Conservation (phyloP, 352 stramenopile species). For the Blastocystis sp. region DNA sequence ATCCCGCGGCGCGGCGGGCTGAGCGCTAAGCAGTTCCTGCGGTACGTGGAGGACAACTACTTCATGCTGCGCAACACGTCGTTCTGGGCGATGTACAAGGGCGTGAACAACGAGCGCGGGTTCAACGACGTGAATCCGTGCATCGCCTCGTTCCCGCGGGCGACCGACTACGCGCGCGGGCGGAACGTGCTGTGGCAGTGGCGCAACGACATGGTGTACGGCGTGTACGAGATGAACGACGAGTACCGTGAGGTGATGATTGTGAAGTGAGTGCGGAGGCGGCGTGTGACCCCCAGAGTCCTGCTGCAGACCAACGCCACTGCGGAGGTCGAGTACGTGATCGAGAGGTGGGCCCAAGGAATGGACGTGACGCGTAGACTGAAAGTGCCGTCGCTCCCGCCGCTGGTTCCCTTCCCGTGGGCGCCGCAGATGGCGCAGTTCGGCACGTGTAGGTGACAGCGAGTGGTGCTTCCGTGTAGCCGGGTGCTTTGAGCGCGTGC, state of each 20-base stretch:
- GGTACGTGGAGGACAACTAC: not conserved
- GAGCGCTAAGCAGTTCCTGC: not conserved
- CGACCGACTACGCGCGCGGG: not conserved
- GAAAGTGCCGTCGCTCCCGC: not conserved
- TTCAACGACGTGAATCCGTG: not conserved
- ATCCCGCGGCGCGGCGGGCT: not conserved
- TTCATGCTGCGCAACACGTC: not conserved
- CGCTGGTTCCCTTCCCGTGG: too few relatives aligned
- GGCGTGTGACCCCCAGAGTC: not conserved
- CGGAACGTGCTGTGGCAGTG: not conserved
- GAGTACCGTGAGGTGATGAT: not conserved
- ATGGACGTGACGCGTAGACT: not conserved
- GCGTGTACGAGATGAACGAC: too few relatives aligned
- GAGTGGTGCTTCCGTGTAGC: not conserved
- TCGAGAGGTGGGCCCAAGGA: not conserved
- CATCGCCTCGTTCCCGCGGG: not conserved
- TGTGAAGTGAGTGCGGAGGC: not conserved
- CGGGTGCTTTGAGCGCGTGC: not conserved
- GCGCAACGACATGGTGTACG: not conserved
- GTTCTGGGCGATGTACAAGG: slow-evolving; percentile 7
- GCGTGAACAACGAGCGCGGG: not conserved
- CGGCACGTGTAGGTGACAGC: not conserved
- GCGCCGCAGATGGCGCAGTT: not conserved
- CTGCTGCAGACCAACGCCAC: not conserved
- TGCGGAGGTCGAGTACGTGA: not conserved